Percentiles rank a stretch among this genome's conserved stretches.
phyloP scores from a whole-genome alignment of 1,284 basidiomycete genomes.

The Blastosporella zonata region DNA sequence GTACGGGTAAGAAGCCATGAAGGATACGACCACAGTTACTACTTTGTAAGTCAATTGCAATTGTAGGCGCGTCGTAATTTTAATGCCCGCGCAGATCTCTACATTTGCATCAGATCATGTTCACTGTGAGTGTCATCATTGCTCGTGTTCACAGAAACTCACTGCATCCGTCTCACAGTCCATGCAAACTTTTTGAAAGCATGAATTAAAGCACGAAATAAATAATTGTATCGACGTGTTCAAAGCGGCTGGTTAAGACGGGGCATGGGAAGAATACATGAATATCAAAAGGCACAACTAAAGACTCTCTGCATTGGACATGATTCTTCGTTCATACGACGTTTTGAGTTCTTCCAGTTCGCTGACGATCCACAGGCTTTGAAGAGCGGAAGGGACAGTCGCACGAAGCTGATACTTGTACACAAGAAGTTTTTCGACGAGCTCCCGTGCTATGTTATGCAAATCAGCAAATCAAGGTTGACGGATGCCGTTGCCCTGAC shows the following conservation, averaged over 20 bases:
- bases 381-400: conserved; percentile 57
- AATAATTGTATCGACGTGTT: conserved; percentile 4
- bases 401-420: conserved; percentile 54
- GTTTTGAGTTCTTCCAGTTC: conserved; percentile 58
- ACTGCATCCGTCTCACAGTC: conserved; percentile 39
- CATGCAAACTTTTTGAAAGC: conserved; percentile 77
- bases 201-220: conserved; percentile 27
- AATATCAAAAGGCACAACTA: conserved; percentile 14
- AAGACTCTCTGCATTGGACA: conserved; percentile 15
- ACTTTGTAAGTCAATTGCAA: conserved; percentile 67
- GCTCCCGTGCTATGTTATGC: conserved; percentile 44
- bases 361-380: conserved; percentile 59
- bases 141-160: conserved; percentile 5
- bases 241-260: not conserved
- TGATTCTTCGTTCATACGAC: conserved; percentile 56
- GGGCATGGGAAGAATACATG: conserved; percentile 11
- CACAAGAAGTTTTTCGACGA: conserved; percentile 57
- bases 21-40: conserved; percentile 93
- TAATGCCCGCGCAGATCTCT: conserved; percentile 56
- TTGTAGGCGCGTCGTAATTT: conserved; percentile 33
- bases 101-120: conserved; percentile 70
- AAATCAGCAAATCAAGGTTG: not conserved
- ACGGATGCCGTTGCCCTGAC: conserved; percentile 37
- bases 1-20: conserved; percentile 82
- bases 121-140: conserved; percentile 44